Percentiles rank a stretch among this genome's conserved stretches.
Evolutionary conservation across 1,284 basidiomycete genomes (phyloP).

Genomic region (Cryptococcus sp.): DNA sequence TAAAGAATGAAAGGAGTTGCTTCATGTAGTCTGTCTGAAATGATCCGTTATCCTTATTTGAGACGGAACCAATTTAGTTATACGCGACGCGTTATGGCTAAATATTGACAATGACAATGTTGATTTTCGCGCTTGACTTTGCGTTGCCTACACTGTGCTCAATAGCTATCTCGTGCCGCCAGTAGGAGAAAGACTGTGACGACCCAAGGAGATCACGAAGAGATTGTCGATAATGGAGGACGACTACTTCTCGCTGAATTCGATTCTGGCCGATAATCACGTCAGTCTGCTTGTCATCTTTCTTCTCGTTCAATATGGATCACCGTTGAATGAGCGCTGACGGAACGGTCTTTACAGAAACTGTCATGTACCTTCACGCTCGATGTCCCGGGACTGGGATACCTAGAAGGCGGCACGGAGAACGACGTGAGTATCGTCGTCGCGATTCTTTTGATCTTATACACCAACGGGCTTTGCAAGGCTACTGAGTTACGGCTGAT

Average conservation of each 20-base stretch:
- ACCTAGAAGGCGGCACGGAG: constrained; percentile 78
- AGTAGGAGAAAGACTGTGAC: too few species aligned
- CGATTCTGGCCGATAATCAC: constrained; percentile 87
- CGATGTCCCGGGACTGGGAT: constrained; percentile 80
- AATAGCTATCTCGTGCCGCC: too few species aligned
- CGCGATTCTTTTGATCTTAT: too few species aligned
- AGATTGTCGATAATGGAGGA: constrained; percentile 63
- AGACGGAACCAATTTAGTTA: not conserved
- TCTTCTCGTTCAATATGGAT: not conserved
- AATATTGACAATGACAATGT: too few species aligned
- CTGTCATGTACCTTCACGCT: constrained; percentile 85
- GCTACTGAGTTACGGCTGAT: too few species aligned
- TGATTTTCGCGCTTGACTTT: too few species aligned
- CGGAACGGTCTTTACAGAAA: constrained; percentile 62
- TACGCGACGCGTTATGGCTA: too few species aligned
- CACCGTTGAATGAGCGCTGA: not conserved
- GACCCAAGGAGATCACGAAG: too few species aligned
- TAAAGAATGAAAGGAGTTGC: not conserved
- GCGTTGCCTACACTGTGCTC: not conserved
- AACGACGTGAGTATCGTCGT: constrained; percentile 63
- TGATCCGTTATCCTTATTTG: not conserved
- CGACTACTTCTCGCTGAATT: constrained; percentile 83
- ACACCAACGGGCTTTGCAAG: too few species aligned
- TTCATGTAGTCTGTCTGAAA: too few species aligned
- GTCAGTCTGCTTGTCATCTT: constrained; percentile 50